Evolutionary conservation across 495 filamentous ascomycete species (phyloP).

Genomic region (Xylaria intraflava): DNA sequence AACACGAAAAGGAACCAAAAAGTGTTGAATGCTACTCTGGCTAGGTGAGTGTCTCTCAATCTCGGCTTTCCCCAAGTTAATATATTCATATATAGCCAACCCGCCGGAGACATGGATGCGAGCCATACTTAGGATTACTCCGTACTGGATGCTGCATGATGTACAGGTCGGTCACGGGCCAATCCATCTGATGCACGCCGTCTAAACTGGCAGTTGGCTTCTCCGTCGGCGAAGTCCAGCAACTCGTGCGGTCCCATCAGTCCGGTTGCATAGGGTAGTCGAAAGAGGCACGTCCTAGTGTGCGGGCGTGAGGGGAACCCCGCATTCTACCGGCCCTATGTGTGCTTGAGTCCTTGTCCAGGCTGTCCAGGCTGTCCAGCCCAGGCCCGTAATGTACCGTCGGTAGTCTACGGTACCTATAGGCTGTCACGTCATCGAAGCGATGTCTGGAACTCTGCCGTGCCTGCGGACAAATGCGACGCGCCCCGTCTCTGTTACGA

Average conservation of each 20-base stretch:
- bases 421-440: too few species aligned
- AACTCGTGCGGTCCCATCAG: neutral
- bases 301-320: constrained; percentile 1
- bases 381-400: too few species aligned
- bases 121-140: too few species aligned
- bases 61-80: too few species aligned
- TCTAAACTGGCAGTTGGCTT: constrained; percentile 6
- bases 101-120: neutral
- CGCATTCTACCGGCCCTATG: constrained; percentile 5
- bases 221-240: neutral
- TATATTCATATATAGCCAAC: too few species aligned
- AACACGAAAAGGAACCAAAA: too few species aligned
- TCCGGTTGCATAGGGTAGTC: neutral
- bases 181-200: constrained; percentile 1
- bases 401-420: too few species aligned
- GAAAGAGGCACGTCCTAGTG: neutral
- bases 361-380: neutral
- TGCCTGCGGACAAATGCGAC: constrained; percentile 1
- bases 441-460: neutral
- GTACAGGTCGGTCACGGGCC: constrained; percentile 7
- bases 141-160: too few species aligned
- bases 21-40: too few species aligned
- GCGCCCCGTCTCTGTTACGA: neutral
- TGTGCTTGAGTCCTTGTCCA: neutral
- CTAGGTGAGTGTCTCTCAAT: too few species aligned